These are phyloP conservation scores for Fusarium nygamai DNA, from an alignment of 2,329 filamentous ascomycete genomes.

Conservation along the genomic window DNA sequence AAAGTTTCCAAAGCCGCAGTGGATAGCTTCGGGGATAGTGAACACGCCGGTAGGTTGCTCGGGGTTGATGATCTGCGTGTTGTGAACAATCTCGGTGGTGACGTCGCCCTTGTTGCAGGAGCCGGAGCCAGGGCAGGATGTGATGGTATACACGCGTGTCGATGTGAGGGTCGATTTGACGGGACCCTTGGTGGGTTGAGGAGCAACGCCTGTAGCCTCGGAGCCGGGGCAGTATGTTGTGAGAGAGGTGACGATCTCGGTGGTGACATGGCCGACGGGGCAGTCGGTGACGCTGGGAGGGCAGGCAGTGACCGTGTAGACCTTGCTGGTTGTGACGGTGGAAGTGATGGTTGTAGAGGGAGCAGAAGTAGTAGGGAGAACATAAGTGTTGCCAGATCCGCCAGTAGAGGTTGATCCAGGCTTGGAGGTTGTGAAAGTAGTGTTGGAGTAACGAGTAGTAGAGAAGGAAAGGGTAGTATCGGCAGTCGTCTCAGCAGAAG, in stretches of 20 bases:
- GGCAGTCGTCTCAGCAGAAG: conserved; percentile 7
- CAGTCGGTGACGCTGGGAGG: conserved; percentile 42
- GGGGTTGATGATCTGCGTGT: conserved; percentile 34
- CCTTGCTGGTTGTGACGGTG: conserved; percentile 42
- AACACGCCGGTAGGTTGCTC: conserved; percentile 44
- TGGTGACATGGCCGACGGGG: conserved; percentile 45
- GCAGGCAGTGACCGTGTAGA: conserved; percentile 48
- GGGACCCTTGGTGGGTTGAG: conserved; percentile 18
- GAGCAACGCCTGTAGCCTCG: background rate
- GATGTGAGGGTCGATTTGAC: conserved; percentile 57
- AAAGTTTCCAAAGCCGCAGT: conserved; percentile 40
- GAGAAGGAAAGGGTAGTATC: conserved; percentile 25
- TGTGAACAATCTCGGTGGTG: conserved; percentile 39
- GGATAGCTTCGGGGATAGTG: conserved; percentile 45
- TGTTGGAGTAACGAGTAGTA: conserved; percentile 29
- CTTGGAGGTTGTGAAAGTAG: conserved; percentile 22
- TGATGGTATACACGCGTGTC: conserved; percentile 66
- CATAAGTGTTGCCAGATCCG: conserved; percentile 2
- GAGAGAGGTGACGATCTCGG: conserved; percentile 40
- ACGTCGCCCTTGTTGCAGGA: conserved; percentile 35
- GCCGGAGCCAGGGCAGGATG: conserved; percentile 63
- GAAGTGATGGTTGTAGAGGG: conserved; percentile 40
- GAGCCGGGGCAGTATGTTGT: conserved; percentile 52
- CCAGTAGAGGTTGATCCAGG: background rate
- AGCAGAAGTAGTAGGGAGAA: conserved; percentile 13